A percentile compares a stretch with the other conserved stretches of the same genome.
These are phyloP conservation scores for Puccinia polysora DNA, from an alignment of 1,284 basidiomycete species.

Conservation along the genomic window DNA sequence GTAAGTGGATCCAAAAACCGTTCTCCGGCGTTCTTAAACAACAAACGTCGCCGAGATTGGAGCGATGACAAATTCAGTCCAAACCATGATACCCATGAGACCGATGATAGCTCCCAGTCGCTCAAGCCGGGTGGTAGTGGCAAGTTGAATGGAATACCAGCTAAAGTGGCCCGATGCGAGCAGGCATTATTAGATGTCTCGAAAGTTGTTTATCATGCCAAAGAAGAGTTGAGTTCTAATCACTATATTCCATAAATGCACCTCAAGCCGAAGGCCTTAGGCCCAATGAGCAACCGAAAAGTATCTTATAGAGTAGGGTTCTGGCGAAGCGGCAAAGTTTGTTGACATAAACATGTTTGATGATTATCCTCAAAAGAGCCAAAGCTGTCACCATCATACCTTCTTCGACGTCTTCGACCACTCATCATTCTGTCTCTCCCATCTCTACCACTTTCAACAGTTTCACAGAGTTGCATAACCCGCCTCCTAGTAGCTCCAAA, in stretches of 20 bases:
- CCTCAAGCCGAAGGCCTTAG: not conserved
- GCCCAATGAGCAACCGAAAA: not conserved
- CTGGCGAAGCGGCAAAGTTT: too few species aligned
- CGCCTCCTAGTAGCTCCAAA: not conserved
- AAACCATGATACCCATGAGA: not conserved
- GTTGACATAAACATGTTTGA: not conserved
- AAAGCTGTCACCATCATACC: not conserved
- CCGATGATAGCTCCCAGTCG: not conserved
- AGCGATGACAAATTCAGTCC: conserved; percentile 3
- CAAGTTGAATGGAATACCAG: conserved; percentile 33
- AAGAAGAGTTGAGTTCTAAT: conserved; percentile 42
- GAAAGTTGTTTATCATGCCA: conserved; percentile 21
- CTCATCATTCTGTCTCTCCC: conserved; percentile 3
- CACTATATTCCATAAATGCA: not conserved
- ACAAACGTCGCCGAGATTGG: conserved; percentile 16
- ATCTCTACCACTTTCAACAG: not conserved
- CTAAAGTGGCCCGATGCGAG: conserved; percentile 35
- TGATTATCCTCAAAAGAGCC: conserved; percentile 1
- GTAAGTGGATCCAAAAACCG: not conserved
- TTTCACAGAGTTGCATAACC: not conserved
- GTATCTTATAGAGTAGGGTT: not conserved
- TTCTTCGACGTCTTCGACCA: not conserved
- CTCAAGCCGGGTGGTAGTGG: not conserved
- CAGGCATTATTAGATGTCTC: conserved; percentile 20
- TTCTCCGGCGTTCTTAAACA: not conserved